These are phyloP conservation scores for Pseudocercospora fijiensis DNA, from an alignment of 2,329 filamentous ascomycete species.

Conservation along the genomic window DNA sequence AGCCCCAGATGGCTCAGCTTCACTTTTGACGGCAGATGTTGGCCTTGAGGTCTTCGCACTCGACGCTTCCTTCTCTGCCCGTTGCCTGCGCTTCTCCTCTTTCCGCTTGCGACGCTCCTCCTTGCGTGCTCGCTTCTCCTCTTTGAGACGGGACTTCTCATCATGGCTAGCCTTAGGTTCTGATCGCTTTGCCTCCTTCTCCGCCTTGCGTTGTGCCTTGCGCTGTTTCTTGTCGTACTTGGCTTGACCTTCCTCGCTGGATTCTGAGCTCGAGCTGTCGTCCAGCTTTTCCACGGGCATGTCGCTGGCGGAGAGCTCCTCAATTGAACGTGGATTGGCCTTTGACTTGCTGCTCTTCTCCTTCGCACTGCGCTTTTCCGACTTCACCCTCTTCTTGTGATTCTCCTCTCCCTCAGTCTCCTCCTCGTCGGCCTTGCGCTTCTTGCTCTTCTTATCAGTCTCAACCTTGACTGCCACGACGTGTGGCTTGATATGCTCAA, in stretches of 20 bases:
- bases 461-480: constrained; percentile 45
- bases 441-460: constrained; percentile 45
- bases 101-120: constrained; percentile 51
- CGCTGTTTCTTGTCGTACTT: constrained; percentile 47
- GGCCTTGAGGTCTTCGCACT: constrained; percentile 37
- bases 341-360: constrained; percentile 33
- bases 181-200: constrained; percentile 21
- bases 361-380: constrained; percentile 20
- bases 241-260: constrained; percentile 27
- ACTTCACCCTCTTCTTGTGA: constrained; percentile 28
- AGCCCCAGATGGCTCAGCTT: constrained; percentile 27
- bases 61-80: constrained; percentile 47
- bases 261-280: constrained; percentile 14
- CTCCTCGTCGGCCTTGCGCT: constrained; percentile 30
- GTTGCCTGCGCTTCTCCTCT: constrained; percentile 51
- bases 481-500: constrained; percentile 44
- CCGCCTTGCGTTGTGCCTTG: constrained; percentile 26
- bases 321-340: constrained; percentile 2
- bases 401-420: constrained; percentile 21
- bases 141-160: constrained; percentile 42
- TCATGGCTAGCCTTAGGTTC: constrained; percentile 24
- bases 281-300: not conserved
- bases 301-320: constrained; percentile 1
- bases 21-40: constrained; percentile 21
- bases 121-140: constrained; percentile 49